Conservation (phyloP, 140 eudicot genomes). For the Anethum foeniculum region DNA sequence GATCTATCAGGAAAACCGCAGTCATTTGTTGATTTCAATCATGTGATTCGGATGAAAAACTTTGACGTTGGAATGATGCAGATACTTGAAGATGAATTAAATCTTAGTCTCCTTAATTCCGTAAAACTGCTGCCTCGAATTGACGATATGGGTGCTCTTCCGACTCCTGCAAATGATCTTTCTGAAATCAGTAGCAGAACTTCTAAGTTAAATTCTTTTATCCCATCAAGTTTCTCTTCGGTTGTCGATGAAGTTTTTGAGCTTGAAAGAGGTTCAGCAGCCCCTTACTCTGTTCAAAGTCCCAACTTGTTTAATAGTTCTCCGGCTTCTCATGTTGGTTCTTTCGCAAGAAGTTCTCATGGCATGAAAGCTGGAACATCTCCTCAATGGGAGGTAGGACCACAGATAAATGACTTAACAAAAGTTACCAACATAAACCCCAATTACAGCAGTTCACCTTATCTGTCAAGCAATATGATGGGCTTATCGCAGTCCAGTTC, state of each 20-base stretch:
- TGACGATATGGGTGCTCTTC: slow-evolving; percentile 29
- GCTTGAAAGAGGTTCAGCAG: slow-evolving; percentile 66
- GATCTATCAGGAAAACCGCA: slow-evolving; percentile 12
- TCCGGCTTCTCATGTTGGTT: slow-evolving; percentile 32
- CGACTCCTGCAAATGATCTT: slow-evolving; percentile 43
- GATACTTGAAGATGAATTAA: slow-evolving; percentile 65
- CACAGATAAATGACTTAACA: slow-evolving; percentile 23
- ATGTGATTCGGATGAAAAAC: slow-evolving; percentile 42
- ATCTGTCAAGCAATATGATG: slow-evolving; percentile 38
- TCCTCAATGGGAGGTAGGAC: slow-evolving; percentile 43
- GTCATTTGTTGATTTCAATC: slow-evolving; percentile 31
- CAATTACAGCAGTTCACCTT: slow-evolving; percentile 32
- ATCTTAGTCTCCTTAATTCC: slow-evolving; percentile 47
- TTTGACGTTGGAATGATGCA: slow-evolving; percentile 64
- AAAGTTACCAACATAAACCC: slow-evolving; percentile 22
- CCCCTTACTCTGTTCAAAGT: slow-evolving; percentile 41
- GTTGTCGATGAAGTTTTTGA: slow-evolving; percentile 89
- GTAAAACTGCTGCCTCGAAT: slow-evolving; percentile 29
- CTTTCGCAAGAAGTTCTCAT: slow-evolving; percentile 23
- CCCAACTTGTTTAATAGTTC: slow-evolving; percentile 25
- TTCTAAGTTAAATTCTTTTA: slow-evolving; percentile 26
- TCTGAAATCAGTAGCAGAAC: slow-evolving; percentile 42
- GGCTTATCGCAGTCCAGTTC: slow-evolving; percentile 49
- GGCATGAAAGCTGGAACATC: slow-evolving; percentile 32
- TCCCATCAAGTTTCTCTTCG: slow-evolving; percentile 62